Percentiles rank a stretch among this genome's conserved stretches.
phyloP scores from a whole-genome alignment of 768 basidiomycete species.

The Amanita rimosa region DNA sequence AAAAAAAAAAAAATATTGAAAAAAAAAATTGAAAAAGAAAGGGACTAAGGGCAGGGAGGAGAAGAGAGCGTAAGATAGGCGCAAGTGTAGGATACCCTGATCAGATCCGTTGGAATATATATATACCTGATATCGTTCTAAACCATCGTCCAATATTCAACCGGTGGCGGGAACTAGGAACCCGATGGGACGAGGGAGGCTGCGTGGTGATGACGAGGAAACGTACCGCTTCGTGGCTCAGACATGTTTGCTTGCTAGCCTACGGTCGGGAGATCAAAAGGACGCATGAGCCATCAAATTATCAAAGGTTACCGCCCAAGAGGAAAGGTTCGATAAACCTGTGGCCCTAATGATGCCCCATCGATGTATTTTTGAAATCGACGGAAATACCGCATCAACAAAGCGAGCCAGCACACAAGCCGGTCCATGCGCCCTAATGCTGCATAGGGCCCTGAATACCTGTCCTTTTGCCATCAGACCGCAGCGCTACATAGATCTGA shows the following conservation, averaged over 20 bases:
- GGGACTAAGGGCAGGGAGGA: not conserved
- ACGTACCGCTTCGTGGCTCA: not conserved
- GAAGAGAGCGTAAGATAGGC: not conserved
- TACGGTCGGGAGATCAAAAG: not conserved
- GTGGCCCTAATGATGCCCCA: not conserved
- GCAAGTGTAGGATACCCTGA: not conserved
- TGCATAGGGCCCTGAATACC: no score
- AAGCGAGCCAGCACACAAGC: not conserved
- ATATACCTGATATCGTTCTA: no score
- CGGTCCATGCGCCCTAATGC: no score
- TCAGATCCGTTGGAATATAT: no score
- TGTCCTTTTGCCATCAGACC: no score
- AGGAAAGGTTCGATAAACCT: not conserved
- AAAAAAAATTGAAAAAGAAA: not conserved
- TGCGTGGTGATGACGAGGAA: not conserved
- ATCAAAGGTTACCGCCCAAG: not conserved
- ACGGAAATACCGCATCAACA: not conserved
- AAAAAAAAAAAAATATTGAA: no score
- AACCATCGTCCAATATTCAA: no score
- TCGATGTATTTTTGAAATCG: no score
- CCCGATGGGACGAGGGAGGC: not conserved
- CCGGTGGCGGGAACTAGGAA: no score
- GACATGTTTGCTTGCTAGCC: not conserved
- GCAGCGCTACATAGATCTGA: no score
- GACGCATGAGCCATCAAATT: not conserved